Conservation (phyloP, 1,284 basidiomycete species). For the Hortiboletus rubellus region DNA sequence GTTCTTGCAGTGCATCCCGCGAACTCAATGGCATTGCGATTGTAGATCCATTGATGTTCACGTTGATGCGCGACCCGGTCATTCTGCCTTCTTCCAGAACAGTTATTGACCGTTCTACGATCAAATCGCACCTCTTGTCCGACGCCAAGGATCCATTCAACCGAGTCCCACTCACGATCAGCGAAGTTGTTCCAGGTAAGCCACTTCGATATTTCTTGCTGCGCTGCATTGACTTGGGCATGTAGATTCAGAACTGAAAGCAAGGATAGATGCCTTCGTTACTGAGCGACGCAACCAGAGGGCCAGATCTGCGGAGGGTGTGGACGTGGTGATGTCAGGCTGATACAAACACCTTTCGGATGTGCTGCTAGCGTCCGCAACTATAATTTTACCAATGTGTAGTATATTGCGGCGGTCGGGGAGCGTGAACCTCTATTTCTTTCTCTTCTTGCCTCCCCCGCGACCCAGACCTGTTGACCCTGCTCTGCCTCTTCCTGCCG, state of each 20-base stretch:
- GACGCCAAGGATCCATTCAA: constrained; percentile 94
- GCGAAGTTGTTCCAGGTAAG: constrained; percentile 76
- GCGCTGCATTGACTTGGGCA: constrained; percentile 7
- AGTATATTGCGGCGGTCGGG: not conserved
- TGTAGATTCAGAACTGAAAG: constrained; percentile 60
- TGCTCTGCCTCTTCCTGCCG: constrained; percentile 25
- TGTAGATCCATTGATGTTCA: constrained; percentile 89
- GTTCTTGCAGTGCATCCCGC: not conserved
- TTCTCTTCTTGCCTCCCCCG: constrained; percentile 33
- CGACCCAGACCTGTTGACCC: constrained; percentile 28
- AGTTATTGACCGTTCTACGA: constrained; percentile 88
- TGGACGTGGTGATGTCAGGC: constrained; percentile 35
- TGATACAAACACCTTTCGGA: constrained; percentile 7
- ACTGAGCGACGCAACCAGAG: constrained; percentile 47
- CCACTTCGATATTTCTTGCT: not conserved
- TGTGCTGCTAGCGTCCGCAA: constrained; percentile 9
- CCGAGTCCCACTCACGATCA: constrained; percentile 74
- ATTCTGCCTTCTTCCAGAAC: constrained; percentile 82
- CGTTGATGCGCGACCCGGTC: constrained; percentile 96
- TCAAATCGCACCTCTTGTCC: constrained; percentile 93
- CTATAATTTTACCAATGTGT: constrained; percentile 5
- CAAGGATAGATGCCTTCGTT: constrained; percentile 62
- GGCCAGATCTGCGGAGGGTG: constrained; percentile 27
- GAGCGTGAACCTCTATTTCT: constrained; percentile 27
- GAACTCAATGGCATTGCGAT: not conserved